Evolutionary conservation across 2,329 filamentous ascomycete species (phyloP).

Genomic region (Ascochyta rabiei): DNA sequence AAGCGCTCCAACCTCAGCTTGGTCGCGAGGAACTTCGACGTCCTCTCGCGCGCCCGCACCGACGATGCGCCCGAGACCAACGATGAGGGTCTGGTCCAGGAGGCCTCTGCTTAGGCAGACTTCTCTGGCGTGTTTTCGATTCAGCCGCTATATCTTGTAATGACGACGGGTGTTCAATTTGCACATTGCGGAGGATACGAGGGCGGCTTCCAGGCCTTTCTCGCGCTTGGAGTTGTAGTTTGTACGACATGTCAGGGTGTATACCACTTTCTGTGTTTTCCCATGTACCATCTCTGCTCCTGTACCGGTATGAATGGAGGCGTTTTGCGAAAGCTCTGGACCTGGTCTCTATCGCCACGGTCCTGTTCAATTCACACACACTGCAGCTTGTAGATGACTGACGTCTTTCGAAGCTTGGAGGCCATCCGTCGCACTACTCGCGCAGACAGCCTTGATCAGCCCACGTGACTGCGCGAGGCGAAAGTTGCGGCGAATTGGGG

Average conservation of each 20-base stretch:
- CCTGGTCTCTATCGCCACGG: neutral
- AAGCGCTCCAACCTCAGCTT: constrained; percentile 69
- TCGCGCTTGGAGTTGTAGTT: neutral
- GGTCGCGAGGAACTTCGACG: constrained; percentile 63
- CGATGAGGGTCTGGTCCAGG: constrained; percentile 45
- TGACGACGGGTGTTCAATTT: constrained; percentile 1
- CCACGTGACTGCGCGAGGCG: constrained; percentile 29
- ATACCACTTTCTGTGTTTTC: constrained; percentile 14
- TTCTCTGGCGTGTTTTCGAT: constrained; percentile 1
- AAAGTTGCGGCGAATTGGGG: constrained; percentile 25
- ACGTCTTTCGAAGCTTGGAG: neutral
- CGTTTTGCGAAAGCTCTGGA: neutral
- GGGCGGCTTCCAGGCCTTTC: too few relatives aligned
- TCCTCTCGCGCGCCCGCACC: constrained; percentile 36
- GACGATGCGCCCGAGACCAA: constrained; percentile 30
- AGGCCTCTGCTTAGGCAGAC: constrained; percentile 26
- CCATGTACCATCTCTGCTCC: constrained; percentile 42
- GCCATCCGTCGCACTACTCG: constrained; percentile 10
- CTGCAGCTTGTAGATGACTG: neutral
- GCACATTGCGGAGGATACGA: neutral
- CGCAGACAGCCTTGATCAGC: neutral
- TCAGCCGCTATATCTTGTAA: constrained; percentile 13
- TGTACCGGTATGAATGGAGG: constrained; percentile 14
- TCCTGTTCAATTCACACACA: neutral
- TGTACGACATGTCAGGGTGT: constrained; percentile 2